Evolutionary conservation across 192 early-diverging fungal genomes (phyloP).

Genomic region (Podila epigama): DNA sequence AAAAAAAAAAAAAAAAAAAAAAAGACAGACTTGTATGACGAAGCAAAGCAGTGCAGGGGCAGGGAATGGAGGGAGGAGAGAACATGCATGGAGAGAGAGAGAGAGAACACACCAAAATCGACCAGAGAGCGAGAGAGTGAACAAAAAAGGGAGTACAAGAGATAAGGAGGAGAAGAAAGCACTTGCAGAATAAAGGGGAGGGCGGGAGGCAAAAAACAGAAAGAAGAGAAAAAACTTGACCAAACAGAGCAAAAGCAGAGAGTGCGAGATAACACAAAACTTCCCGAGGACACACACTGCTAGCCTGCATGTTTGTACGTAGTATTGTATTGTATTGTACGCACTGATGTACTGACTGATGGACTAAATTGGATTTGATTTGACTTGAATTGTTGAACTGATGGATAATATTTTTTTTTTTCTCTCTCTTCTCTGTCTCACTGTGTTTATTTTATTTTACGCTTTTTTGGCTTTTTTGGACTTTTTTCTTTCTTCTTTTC

Average conservation of each 20-base stretch:
- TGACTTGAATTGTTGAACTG: background rate
- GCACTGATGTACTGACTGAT: too few species aligned
- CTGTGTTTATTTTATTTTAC: background rate
- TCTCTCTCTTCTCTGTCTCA: background rate
- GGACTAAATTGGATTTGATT: background rate
- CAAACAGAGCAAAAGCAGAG: too few species aligned
- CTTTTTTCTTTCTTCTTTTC: background rate
- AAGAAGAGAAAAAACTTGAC: too few species aligned
- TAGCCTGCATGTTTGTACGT: too few species aligned
- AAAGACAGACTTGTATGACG: background rate
- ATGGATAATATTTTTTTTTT: background rate
- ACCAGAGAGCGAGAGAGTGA: background rate
- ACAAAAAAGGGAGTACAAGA: background rate
- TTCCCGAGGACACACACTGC: too few species aligned
- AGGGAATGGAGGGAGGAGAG: conserved; percentile 1
- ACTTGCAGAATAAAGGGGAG: background rate
- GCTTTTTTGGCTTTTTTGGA: background rate
- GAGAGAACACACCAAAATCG: background rate
- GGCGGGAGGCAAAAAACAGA: background rate
- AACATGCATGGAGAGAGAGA: background rate
- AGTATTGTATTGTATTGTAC: too few species aligned
- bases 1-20: conserved; percentile 1
- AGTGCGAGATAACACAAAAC: too few species aligned
- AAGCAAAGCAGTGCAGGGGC: background rate
- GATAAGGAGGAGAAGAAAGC: background rate